Percentiles rank a stretch among this genome's conserved stretches.
Evolutionary conservation across 169 alveolate genomes (phyloP).

Genomic region (Neospora caninum): DNA sequence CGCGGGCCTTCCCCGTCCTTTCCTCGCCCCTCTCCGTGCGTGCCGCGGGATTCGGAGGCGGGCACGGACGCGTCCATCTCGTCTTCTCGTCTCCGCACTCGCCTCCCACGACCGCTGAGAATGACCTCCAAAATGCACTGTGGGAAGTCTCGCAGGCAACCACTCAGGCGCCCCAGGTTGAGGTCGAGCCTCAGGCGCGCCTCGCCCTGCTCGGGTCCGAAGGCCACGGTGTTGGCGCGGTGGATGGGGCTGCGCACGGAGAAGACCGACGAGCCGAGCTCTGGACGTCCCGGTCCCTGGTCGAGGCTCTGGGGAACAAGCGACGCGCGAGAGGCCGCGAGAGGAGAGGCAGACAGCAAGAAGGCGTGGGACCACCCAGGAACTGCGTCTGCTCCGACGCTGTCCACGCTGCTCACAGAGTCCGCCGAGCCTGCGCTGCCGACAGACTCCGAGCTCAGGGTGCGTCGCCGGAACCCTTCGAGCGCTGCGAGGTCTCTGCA

Average conservation of each 20-base stretch:
- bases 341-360: not conserved
- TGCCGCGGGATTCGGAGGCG: too few relatives aligned
- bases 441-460: not conserved
- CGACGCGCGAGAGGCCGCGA: not conserved
- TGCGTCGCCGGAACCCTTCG: not conserved
- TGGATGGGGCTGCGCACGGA: not conserved
- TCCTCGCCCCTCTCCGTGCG: too few relatives aligned
- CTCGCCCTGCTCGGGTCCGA: slow-evolving; percentile 15
- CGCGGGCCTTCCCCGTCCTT: too few relatives aligned
- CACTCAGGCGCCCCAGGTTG: not conserved
- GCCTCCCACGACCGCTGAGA: not conserved
- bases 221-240: not conserved
- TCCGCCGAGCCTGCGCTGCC: slow-evolving; percentile 11
- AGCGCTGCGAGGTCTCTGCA: not conserved
- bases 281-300: not conserved
- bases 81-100: not conserved
- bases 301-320: not conserved
- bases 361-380: not conserved
- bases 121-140: slow-evolving; percentile 20
- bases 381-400: not conserved
- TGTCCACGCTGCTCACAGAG: not conserved
- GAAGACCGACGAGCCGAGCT: not conserved
- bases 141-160: slow-evolving; percentile 19
- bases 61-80: not conserved
- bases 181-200: not conserved